phyloP scores from a whole-genome alignment of 148 eudicot species.

The Cornus kousa region DNA sequence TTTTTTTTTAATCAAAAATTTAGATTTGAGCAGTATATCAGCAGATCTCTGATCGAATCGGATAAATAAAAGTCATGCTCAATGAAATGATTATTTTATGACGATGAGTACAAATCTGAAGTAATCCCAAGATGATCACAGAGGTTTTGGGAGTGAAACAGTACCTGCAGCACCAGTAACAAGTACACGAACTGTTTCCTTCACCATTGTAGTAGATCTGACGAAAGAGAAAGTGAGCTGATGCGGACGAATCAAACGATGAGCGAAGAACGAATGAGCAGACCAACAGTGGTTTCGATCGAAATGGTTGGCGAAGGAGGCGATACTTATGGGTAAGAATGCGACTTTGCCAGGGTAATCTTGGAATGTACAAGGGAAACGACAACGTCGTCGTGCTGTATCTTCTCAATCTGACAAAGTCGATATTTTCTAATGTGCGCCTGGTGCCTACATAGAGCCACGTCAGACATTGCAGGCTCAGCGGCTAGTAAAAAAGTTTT shows the following conservation, averaged over 20 bases:
- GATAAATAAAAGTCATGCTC: not conserved
- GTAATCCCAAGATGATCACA: not conserved
- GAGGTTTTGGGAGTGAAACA: not conserved
- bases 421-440: too few species aligned
- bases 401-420: too few species aligned
- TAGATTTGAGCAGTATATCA: too few species aligned
- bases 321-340: not conserved
- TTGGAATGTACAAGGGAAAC: not conserved
- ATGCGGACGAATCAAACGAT: too few species aligned
- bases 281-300: too few species aligned
- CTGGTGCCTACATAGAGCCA: too few species aligned
- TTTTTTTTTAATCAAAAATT: too few species aligned
- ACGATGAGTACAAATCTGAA: not conserved
- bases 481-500: too few species aligned
- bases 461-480: too few species aligned
- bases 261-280: too few species aligned
- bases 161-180: constrained; percentile 89
- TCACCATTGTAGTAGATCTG: constrained; percentile 41
- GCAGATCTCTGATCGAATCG: not conserved
- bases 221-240: not conserved
- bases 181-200: constrained; percentile 67
- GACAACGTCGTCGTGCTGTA: not conserved
- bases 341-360: not conserved
- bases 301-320: not conserved
- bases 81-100: not conserved